phyloP scores from a whole-genome alignment of 345 rosid genomes.

The Populus davidiana region DNA sequence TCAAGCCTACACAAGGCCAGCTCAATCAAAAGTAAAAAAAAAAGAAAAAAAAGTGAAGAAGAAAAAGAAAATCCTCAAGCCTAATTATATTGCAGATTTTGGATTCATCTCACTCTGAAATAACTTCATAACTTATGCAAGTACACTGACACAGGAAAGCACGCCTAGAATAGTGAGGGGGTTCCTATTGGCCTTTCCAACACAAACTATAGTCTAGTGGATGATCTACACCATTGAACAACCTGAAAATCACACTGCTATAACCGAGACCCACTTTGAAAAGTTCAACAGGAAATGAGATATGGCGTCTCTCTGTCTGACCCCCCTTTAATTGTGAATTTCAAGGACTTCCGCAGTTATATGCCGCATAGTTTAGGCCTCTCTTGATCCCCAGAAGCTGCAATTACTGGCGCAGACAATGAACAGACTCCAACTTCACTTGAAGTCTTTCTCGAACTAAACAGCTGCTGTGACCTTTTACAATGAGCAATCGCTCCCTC shows the following conservation, averaged over 20 bases:
- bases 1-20: not conserved
- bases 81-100: not conserved
- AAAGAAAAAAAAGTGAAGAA: not conserved
- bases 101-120: conserved; percentile 4
- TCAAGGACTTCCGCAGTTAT: conserved; percentile 9
- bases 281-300: not conserved
- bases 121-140: conserved; percentile 7
- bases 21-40: not conserved
- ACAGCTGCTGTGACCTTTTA: conserved; percentile 52
- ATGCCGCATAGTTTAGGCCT: conserved; percentile 31
- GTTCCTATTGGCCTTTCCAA: not conserved
- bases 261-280: not conserved
- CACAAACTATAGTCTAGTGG: not conserved
- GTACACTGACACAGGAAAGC: conserved; percentile 4
- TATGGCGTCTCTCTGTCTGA: not conserved
- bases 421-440: conserved; percentile 41
- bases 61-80: not conserved
- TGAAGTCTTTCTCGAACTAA: conserved; percentile 36
- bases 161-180: not conserved
- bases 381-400: conserved; percentile 41
- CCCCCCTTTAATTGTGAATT: not conserved
- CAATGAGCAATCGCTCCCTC: conserved; percentile 95
- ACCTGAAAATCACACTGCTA: conserved; percentile 3
- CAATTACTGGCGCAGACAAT: conserved; percentile 35
- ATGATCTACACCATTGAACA: not conserved